phyloP scores from a whole-genome alignment of 2,329 filamentous ascomycete genomes.

The Cyphellophora europaea region DNA sequence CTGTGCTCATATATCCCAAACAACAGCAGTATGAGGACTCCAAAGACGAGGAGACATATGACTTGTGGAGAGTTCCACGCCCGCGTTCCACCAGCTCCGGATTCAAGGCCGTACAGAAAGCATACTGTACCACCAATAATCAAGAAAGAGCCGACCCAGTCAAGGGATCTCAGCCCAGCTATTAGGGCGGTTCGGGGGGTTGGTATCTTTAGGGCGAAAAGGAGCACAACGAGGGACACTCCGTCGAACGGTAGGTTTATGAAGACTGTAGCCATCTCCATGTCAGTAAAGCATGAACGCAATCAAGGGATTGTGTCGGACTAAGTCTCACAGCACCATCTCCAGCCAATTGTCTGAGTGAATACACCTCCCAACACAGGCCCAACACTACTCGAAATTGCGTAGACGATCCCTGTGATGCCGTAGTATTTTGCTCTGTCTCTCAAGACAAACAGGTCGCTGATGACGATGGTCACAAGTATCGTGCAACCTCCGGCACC shows the following conservation, averaged over 20 bases:
- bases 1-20: slow-evolving; percentile 55
- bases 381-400: slow-evolving; percentile 41
- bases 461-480: slow-evolving; percentile 38
- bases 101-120: slow-evolving; percentile 74
- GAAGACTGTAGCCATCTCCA: slow-evolving; percentile 22
- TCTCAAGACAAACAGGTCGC: slow-evolving; percentile 42
- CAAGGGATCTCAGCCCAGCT: slow-evolving; percentile 35
- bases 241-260: slow-evolving; percentile 45
- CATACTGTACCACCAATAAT: slow-evolving; percentile 73
- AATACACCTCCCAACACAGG: slow-evolving; percentile 45
- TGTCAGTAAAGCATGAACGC: too few species aligned
- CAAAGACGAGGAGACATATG: slow-evolving; percentile 68
- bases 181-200: slow-evolving; percentile 23
- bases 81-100: slow-evolving; percentile 59
- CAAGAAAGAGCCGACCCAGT: slow-evolving; percentile 50
- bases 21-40: slow-evolving; percentile 49
- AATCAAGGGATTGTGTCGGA: background rate
- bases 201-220: slow-evolving; percentile 45
- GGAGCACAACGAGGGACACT: slow-evolving; percentile 36
- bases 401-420: slow-evolving; percentile 40
- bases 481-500: slow-evolving; percentile 36
- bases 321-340: slow-evolving; percentile 37
- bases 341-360: slow-evolving; percentile 24
- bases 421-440: slow-evolving; percentile 27
- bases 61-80: slow-evolving; percentile 68